Conservation (phyloP, 768 basidiomycete species). For the Psilocybe azurescens region DNA sequence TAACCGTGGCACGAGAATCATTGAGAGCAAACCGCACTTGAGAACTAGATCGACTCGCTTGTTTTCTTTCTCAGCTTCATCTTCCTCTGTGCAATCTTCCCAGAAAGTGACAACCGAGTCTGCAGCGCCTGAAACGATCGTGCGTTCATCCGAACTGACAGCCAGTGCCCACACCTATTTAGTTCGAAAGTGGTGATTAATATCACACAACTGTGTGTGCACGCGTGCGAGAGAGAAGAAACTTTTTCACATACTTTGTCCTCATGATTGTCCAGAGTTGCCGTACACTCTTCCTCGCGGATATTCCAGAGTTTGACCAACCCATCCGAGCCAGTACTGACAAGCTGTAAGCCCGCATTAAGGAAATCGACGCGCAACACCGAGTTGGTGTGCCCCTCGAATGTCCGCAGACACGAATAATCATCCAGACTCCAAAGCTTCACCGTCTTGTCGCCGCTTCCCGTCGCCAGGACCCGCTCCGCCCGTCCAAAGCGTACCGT, state of each 20-base stretch:
- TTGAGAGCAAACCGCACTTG: constrained; percentile 59
- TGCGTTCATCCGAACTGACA: constrained; percentile 78
- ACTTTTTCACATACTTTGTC: constrained; percentile 73
- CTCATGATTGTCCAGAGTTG: constrained; percentile 96
- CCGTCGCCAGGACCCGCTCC: constrained; percentile 88
- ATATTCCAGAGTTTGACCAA: constrained; percentile 96
- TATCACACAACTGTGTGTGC: background rate
- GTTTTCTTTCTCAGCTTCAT: constrained; percentile 74
- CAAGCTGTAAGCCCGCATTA: constrained; percentile 81
- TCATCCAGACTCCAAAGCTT: constrained; percentile 95
- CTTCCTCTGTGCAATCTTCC: constrained; percentile 91
- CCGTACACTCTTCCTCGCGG: constrained; percentile 82
- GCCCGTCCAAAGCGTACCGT: constrained; percentile 84
- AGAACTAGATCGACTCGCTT: constrained; percentile 77
- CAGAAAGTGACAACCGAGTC: constrained; percentile 97
- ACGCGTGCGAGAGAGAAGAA: background rate
- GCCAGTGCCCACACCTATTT: constrained; percentile 95
- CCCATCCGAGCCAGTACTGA: constrained; percentile 92
- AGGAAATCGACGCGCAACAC: constrained; percentile 93
- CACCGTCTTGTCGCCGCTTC: constrained; percentile 94
- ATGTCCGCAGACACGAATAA: constrained; percentile 92
- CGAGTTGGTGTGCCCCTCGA: constrained; percentile 98
- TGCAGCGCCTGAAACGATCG: constrained; percentile 92
- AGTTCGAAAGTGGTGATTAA: constrained; percentile 1
- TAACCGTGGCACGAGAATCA: background rate